Evolutionary conservation across 148 eudicot species (phyloP).

Genomic region (Spergularia bocconei): DNA sequence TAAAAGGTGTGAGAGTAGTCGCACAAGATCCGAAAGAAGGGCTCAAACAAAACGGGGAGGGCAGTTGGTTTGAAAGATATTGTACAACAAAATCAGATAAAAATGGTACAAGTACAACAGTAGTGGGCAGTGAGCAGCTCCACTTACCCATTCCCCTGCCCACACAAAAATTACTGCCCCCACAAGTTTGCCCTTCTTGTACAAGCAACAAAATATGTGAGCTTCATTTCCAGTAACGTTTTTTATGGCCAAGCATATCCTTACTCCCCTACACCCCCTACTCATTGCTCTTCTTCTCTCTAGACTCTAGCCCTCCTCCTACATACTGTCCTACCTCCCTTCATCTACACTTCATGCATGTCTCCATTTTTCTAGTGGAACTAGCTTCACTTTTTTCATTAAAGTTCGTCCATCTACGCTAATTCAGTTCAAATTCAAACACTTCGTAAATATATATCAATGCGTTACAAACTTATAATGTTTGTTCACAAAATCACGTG

Average conservation of each 20-base stretch:
- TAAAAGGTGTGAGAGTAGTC: too few species aligned
- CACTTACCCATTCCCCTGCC: slow-evolving; percentile 6
- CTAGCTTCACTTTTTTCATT: background rate
- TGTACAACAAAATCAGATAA: slow-evolving; percentile 22
- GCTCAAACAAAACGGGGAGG: background rate
- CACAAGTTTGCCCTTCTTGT: slow-evolving; percentile 11
- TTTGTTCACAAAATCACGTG: too few species aligned
- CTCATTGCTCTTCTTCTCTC: background rate
- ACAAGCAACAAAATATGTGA: slow-evolving; percentile 11
- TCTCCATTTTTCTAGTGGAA: background rate
- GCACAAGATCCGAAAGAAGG: background rate
- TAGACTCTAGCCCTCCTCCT: background rate
- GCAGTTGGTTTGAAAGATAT: background rate
- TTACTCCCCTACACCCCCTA: background rate
- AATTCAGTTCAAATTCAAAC: too few species aligned
- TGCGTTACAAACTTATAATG: too few species aligned
- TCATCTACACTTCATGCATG: slow-evolving; percentile 27
- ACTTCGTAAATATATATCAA: too few species aligned
- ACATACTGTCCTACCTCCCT: background rate
- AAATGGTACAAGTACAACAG: background rate
- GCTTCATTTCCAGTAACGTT: background rate
- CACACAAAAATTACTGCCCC: slow-evolving; percentile 2
- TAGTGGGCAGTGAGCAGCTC: background rate
- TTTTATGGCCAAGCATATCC: slow-evolving; percentile 25
- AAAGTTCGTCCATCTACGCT: background rate